phyloP scores from a whole-genome alignment of 2,329 filamentous ascomycete species.

The Claviceps citrina region DNA sequence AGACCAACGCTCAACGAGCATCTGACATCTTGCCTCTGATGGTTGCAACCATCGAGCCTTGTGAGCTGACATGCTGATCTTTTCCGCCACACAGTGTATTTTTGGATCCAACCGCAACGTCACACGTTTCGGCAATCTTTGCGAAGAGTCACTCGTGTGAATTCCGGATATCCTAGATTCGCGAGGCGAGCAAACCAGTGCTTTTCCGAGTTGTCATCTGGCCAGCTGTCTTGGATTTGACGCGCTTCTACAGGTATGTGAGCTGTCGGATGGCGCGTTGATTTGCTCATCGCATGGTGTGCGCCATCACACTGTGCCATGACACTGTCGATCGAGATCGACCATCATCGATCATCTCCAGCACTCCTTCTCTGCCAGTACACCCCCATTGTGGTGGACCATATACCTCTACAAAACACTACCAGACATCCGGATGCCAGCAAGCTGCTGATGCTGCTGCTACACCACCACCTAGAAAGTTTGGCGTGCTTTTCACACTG shows the following conservation, averaged over 20 bases:
- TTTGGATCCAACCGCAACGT: neutral
- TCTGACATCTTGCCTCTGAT: neutral
- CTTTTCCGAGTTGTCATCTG: too few relatives aligned
- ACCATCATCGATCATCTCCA: slow-evolving; percentile 1
- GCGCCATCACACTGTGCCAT: neutral
- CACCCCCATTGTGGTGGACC: neutral
- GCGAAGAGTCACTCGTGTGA: neutral
- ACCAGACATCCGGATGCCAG: too few relatives aligned
- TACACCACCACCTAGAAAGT: too few relatives aligned
- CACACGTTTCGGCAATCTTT: too few relatives aligned
- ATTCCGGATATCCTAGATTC: neutral
- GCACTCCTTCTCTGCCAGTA: neutral
- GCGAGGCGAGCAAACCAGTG: neutral
- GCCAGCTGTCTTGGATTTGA: neutral
- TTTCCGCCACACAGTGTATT: neutral
- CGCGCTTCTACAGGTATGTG: neutral
- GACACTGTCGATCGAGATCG: slow-evolving; percentile 2
- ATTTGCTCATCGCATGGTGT: neutral
- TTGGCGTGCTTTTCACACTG: too few relatives aligned
- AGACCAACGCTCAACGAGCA: neutral
- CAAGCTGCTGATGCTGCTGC: too few relatives aligned
- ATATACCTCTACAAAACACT: too few relatives aligned
- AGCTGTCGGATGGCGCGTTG: neutral
- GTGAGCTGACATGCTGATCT: neutral
- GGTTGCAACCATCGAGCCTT: neutral